Conservation (phyloP, 306 rosid genomes). For the Rosa lucieae region DNA sequence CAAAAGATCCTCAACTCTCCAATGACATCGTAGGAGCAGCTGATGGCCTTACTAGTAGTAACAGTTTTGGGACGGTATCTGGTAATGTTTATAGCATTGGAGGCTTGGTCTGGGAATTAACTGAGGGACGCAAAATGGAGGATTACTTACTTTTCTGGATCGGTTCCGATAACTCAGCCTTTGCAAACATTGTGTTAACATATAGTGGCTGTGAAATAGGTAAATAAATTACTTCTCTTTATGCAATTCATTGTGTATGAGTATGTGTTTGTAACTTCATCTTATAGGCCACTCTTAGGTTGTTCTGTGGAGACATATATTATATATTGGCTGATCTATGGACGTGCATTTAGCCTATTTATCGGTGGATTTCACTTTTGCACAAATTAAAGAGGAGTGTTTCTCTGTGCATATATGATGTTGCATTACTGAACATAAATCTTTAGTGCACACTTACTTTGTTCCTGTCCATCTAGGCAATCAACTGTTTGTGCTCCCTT, state of each 20-base stretch:
- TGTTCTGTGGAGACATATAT: background rate
- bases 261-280: background rate
- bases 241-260: background rate
- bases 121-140: constrained; percentile 60
- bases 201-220: constrained; percentile 89
- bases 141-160: constrained; percentile 80
- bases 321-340: background rate
- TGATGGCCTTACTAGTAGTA: constrained; percentile 24
- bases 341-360: background rate
- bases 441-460: background rate
- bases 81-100: constrained; percentile 51
- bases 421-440: background rate
- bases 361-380: background rate
- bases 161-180: constrained; percentile 78
- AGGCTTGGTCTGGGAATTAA: constrained; percentile 76
- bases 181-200: constrained; percentile 76
- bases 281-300: background rate
- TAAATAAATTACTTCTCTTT: constrained; percentile 24
- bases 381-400: background rate
- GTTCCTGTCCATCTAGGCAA: constrained; percentile 2
- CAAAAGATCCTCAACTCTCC: constrained; percentile 34
- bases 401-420: background rate
- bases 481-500: background rate
- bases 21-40: constrained; percentile 35
- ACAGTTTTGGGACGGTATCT: constrained; percentile 27